Evolutionary conservation across 2,329 filamentous ascomycete genomes (phyloP), one percentile per base, ranked within the genome.

Genomic region (Shiraia bambusicola): DNA sequence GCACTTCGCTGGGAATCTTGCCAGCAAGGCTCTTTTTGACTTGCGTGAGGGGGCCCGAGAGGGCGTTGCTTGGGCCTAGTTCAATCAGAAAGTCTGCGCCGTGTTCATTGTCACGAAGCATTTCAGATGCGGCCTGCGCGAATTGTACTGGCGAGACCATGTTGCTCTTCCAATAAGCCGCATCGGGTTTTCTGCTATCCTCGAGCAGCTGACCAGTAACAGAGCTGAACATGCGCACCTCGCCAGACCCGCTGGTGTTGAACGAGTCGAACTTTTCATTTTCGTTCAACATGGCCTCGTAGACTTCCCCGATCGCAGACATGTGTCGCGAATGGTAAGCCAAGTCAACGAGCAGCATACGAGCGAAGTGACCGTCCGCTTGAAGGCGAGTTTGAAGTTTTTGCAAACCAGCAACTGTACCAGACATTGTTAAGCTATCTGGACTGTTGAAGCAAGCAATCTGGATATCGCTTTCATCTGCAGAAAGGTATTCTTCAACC

Each of bases 251-350:
- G n/a, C n/a, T n/a, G n/a, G n/a, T n/a, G n/a, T n/a, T n/a, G n/a
- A n/a, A n/a, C n/a, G n/a, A n/a, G n/a, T n/a, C n/a, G n/a, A n/a
- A n/a, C n/a, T n/a, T n/a, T n/a, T n/a, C n/a, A n/a, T n/a, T n/a
- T n/a, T n/a, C n/a, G n/a, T n/a, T n/a, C n/a, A n/a, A n/a, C n/a
- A n/a, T n/a, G n/a, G n/a, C n/a, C n/a, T n/a, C n/a, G n/a, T n/a
- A n/a, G n/a, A n/a, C n/a, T n/a, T n/a, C n/a, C n/a, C n/a, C n/a
- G n/a, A n/a, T n/a, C n/a, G n/a, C n/a, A n/a, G n/a, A n/a, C 52
- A 56, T 46, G 29, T 48, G 38, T 15, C 27, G 2, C 34, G 47
- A 74, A 38, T 76, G 74, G 36, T 76, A 77, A 0, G 74, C 74
- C 9, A 52, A 66, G 16, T 72, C 67, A 2, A 73, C 69, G 37